Evolutionary conservation across 1,284 basidiomycete species (phyloP), one percentile per base, ranked within the genome.

Genomic region (Ustilago hordei): DNA sequence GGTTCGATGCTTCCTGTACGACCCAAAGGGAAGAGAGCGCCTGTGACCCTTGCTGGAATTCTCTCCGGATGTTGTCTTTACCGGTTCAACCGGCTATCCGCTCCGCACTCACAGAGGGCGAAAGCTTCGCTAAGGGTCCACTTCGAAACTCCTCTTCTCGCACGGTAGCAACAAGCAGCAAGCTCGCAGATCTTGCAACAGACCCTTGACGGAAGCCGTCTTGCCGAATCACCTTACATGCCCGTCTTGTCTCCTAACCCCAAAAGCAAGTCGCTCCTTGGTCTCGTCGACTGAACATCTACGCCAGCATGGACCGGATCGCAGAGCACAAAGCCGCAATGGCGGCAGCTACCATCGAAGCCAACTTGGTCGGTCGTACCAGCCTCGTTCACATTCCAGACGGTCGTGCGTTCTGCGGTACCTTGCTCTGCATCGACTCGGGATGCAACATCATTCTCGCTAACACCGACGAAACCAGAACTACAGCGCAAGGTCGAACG

Each of bases 391-490:
- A 78, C 65, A 78, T 81, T 31, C 63, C 69, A 1, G 81, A 82
- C 58, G 81, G 81, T n/a, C 72, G 81, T 8, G 65, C 74, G 0
- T 82, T 82, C 47, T 38, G 78, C 55, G 81, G 81, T n/a, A 70
- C 64, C 3, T 81, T 82, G 39, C 47, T 81, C 32, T 82, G 81
- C 60, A 68, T 80, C 55, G 81, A 82, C 41, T 70, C 64, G 1
- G 78, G 66, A 38, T 47, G 39, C 43, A 82, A 82, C 63, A 71
- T 80, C 60, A 81, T 82, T 47, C 69, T 82, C 3, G 53, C 53
- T 34, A 67, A 75, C 45, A 69, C 80, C 9, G 70, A 75, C 50
- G 80, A 81, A 60, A 50, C 55, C 11, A 43, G 68, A 19, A 23
- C 50, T 28, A 57, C 59, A 39, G 12, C 38, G 4, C 54, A 64